phyloP scores from a whole-genome alignment of 352 stramenopile genomes.

The Phytophthora brassicae region DNA sequence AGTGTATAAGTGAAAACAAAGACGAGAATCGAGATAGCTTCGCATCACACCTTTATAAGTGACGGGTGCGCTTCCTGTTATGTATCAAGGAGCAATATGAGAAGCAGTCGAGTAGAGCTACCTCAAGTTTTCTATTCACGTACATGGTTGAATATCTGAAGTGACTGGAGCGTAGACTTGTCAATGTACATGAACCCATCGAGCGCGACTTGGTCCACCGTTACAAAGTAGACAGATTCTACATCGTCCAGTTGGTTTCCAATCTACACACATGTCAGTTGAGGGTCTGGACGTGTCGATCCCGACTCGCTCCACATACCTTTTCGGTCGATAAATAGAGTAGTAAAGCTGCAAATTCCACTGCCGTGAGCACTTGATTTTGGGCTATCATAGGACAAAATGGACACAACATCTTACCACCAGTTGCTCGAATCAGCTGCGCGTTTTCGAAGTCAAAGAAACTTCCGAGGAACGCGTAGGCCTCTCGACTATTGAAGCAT shows the following conservation, averaged over 20 bases:
- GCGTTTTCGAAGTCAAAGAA: slow-evolving; percentile 83
- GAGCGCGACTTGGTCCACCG: slow-evolving; percentile 65
- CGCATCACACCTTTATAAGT: slow-evolving; percentile 58
- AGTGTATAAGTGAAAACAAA: neutral
- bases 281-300: neutral
- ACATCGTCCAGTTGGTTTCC: slow-evolving; percentile 77
- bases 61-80: slow-evolving; percentile 77
- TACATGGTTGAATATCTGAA: slow-evolving; percentile 87
- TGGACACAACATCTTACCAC: slow-evolving; percentile 41
- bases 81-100: neutral
- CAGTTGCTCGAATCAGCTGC: slow-evolving; percentile 73
- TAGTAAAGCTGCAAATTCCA: slow-evolving; percentile 51
- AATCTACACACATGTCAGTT: slow-evolving; percentile 47
- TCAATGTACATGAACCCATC: slow-evolving; percentile 86
- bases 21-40: neutral
- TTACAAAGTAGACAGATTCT: slow-evolving; percentile 52
- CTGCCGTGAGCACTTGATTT: neutral
- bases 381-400: neutral
- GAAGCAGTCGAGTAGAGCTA: neutral
- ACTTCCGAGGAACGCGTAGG: slow-evolving; percentile 64
- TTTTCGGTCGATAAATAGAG: slow-evolving; percentile 70
- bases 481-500: slow-evolving; percentile 44
- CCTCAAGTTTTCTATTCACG: neutral
- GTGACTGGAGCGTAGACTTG: slow-evolving; percentile 59
- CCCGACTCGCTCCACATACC: slow-evolving; percentile 27